Conservation (phyloP, 2,329 filamentous ascomycete species). For the Aureobasidium sp. region DNA sequence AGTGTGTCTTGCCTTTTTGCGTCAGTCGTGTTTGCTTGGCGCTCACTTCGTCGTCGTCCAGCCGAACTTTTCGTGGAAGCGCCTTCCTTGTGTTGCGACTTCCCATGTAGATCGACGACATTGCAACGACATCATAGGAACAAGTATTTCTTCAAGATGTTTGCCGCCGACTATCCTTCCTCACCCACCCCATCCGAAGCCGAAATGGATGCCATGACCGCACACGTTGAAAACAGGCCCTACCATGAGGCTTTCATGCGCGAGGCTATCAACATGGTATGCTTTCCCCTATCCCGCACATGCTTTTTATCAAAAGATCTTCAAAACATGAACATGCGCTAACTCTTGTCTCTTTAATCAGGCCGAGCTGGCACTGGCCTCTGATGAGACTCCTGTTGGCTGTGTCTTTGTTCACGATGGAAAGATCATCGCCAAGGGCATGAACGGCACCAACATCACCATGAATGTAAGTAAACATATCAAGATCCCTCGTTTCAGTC, state of each 20-base stretch:
- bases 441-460: slow-evolving; percentile 94
- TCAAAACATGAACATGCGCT: neutral
- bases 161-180: neutral
- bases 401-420: slow-evolving; percentile 83
- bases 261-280: slow-evolving; percentile 78
- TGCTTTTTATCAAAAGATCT: neutral
- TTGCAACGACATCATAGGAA: too few relatives aligned
- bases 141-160: neutral
- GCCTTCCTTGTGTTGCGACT: neutral
- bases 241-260: slow-evolving; percentile 64
- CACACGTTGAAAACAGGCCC: slow-evolving; percentile 28
- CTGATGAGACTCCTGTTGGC: slow-evolving; percentile 91
- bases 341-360: slow-evolving; percentile 28
- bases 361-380: slow-evolving; percentile 76
- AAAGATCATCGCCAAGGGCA: slow-evolving; percentile 74
- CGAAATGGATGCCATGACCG: slow-evolving; percentile 13
- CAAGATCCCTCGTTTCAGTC: neutral
- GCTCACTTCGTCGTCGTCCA: neutral
- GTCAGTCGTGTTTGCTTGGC: neutral
- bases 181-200: neutral
- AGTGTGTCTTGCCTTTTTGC: neutral
- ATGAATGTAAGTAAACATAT: slow-evolving; percentile 45
- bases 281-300: neutral
- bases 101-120: neutral
- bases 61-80: neutral